Percentiles rank a stretch among this genome's conserved stretches.
Evolutionary conservation across 805 yeast genomes (phyloP).

Genomic region (Groenewaldozyma tartarivorans): DNA sequence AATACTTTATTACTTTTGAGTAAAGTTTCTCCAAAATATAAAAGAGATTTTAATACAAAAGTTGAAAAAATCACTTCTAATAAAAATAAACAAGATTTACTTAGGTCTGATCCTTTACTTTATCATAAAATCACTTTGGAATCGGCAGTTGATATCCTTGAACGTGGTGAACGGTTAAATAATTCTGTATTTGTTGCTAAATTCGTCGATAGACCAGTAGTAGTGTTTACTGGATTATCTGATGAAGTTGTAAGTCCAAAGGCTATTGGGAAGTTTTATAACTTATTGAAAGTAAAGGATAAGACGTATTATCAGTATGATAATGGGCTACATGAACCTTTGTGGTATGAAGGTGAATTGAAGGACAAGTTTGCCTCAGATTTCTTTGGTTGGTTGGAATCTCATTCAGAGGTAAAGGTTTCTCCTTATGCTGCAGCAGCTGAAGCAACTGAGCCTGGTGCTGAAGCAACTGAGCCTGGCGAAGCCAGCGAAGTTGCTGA

Average conservation of each 20-base stretch:
- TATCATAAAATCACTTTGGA: conserved; percentile 20
- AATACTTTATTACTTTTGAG: conserved; percentile 20
- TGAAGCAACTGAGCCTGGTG: conserved; percentile 1
- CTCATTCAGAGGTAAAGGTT: conserved; percentile 8
- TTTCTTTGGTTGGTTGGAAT: conserved; percentile 16
- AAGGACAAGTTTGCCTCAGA: conserved; percentile 11
- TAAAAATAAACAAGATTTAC: conserved; percentile 14
- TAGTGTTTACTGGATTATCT: conserved; percentile 25
- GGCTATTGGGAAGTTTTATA: conserved; percentile 17
- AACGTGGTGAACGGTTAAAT: conserved; percentile 26
- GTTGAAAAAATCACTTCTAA: conserved; percentile 23
- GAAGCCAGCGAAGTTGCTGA: conserved; percentile 2
- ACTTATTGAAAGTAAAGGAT: conserved; percentile 15
- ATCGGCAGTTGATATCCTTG: conserved; percentile 26
- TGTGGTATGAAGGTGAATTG: conserved; percentile 7
- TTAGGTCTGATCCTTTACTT: conserved; percentile 21
- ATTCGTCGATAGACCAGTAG: conserved; percentile 27
- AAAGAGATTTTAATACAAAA: conserved; percentile 19
- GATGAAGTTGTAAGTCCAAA: conserved; percentile 15
- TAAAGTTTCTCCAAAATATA: conserved; percentile 21
- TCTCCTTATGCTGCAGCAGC: conserved; percentile 3
- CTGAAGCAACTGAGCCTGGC: neutral
- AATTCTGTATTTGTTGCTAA: conserved; percentile 21
- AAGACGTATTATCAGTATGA: conserved; percentile 15
- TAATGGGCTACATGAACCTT: conserved; percentile 19